Percentiles rank a stretch among this genome's conserved stretches.
Evolutionary conservation across 129 eudicot genomes (phyloP).

Genomic region (Tagetes patula): DNA sequence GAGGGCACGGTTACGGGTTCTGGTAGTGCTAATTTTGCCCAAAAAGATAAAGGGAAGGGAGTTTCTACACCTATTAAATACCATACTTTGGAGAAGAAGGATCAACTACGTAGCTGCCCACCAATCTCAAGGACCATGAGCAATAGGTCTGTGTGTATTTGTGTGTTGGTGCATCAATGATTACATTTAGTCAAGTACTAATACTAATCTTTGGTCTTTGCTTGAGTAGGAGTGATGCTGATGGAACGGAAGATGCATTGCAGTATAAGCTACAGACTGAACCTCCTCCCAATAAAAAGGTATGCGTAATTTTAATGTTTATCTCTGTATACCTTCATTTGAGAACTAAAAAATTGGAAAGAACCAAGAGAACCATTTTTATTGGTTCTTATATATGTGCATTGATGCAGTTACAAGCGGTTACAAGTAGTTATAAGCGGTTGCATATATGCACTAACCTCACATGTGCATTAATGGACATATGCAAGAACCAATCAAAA

Average conservation of each 20-base stretch:
- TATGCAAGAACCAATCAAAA: no score
- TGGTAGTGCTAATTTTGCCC: constrained; percentile 23
- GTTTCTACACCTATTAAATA: constrained; percentile 20
- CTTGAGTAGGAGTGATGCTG: constrained; percentile 36
- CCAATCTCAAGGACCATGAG: constrained; percentile 23
- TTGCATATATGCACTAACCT: no score
- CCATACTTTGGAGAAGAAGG: constrained; percentile 26
- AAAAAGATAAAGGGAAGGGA: constrained; percentile 26
- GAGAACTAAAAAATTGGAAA: no score
- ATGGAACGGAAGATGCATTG: constrained; percentile 30
- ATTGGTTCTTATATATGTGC: no score
- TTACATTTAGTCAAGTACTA: not conserved
- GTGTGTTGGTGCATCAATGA: not conserved
- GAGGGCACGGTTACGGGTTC: constrained; percentile 15
- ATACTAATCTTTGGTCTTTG: constrained; percentile 3
- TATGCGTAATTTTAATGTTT: constrained; percentile 31
- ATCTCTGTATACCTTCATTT: not conserved
- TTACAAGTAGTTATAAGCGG: no score
- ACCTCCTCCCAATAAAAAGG: constrained; percentile 61
- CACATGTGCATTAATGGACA: no score
- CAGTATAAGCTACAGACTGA: constrained; percentile 41
- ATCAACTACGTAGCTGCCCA: constrained; percentile 34
- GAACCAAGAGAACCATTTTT: no score
- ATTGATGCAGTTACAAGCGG: no score
- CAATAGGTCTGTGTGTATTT: constrained; percentile 16